Evolutionary conservation across 805 yeast species (phyloP).

Genomic region (Ogataea pilisensis): DNA sequence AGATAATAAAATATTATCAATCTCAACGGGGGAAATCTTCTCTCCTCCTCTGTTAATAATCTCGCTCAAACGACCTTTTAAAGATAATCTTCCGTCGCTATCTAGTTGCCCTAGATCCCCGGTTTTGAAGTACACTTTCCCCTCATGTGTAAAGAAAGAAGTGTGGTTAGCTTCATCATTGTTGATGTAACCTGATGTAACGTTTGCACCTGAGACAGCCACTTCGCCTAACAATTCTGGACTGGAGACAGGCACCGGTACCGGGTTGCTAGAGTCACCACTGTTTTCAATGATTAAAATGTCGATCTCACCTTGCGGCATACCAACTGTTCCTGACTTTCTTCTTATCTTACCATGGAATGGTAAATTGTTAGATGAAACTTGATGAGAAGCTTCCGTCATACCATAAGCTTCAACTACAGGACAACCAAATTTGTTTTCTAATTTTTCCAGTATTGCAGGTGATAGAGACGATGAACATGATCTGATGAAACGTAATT

Average conservation of each 20-base stretch:
- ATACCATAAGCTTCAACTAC: slow-evolving; percentile 76
- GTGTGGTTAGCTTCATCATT: slow-evolving; percentile 68
- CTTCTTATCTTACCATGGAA: slow-evolving; percentile 46
- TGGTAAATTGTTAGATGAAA: slow-evolving; percentile 67
- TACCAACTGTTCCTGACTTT: slow-evolving; percentile 61
- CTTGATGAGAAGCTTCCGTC: slow-evolving; percentile 81
- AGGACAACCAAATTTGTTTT: slow-evolving; percentile 55
- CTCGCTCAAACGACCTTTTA: slow-evolving; percentile 72
- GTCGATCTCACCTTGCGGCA: slow-evolving; percentile 67
- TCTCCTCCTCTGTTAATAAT: slow-evolving; percentile 76
- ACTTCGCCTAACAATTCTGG: slow-evolving; percentile 66
- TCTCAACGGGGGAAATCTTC: slow-evolving; percentile 69
- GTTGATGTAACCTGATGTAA: slow-evolving; percentile 68
- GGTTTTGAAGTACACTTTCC: slow-evolving; percentile 48
- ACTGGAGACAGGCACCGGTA: slow-evolving; percentile 38
- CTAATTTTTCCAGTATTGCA: slow-evolving; percentile 54
- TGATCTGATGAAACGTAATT: slow-evolving; percentile 63
- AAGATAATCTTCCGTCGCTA: slow-evolving; percentile 50
- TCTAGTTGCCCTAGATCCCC: slow-evolving; percentile 74
- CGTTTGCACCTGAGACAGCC: slow-evolving; percentile 61
- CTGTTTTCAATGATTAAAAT: slow-evolving; percentile 52
- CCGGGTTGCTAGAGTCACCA: slow-evolving; percentile 6
- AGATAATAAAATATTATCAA: slow-evolving; percentile 57
- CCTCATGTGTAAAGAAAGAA: slow-evolving; percentile 31
- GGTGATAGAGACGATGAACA: slow-evolving; percentile 74